Conservation (phyloP, 2,329 filamentous ascomycete genomes). For the Neofusicoccum laricinum region DNA sequence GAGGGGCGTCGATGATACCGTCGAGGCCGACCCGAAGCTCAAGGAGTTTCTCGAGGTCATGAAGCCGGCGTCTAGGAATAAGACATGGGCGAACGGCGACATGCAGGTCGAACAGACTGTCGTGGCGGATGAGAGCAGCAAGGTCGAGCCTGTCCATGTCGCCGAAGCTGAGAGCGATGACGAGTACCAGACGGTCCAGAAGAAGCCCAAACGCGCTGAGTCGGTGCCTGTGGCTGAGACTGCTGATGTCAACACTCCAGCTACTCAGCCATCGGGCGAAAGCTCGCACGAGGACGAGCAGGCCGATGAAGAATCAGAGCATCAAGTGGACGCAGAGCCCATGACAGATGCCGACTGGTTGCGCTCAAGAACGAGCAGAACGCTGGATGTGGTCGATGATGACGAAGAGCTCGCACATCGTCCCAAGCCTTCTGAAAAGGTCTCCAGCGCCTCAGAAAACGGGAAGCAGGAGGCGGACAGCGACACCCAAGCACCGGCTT, state of each 20-base stretch:
- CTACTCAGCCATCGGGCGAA: background rate
- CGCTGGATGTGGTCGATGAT: slow-evolving; percentile 77
- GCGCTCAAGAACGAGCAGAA: slow-evolving; percentile 78
- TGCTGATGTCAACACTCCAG: background rate
- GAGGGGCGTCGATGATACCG: slow-evolving; percentile 51
- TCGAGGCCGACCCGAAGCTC: slow-evolving; percentile 70
- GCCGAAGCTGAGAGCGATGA: slow-evolving; percentile 63
- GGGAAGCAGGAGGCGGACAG: slow-evolving; percentile 18
- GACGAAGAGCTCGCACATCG: slow-evolving; percentile 37
- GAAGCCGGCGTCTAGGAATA: slow-evolving; percentile 64
- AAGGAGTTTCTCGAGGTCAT: slow-evolving; percentile 84
- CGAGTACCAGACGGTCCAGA: slow-evolving; percentile 67
- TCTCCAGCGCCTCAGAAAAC: background rate
- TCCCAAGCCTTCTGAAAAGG: slow-evolving; percentile 16
- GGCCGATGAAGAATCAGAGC: slow-evolving; percentile 20
- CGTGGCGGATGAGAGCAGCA: slow-evolving; percentile 21
- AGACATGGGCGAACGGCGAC: slow-evolving; percentile 60
- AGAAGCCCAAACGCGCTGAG: slow-evolving; percentile 38
- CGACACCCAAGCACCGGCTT: background rate
- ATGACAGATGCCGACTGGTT: slow-evolving; percentile 87
- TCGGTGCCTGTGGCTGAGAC: slow-evolving; percentile 1
- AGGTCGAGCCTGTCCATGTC: slow-evolving; percentile 24
- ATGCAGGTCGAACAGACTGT: slow-evolving; percentile 22
- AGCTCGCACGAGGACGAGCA: background rate
- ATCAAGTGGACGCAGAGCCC: slow-evolving; percentile 27